phyloP scores from a whole-genome alignment of 352 stramenopile genomes.

The Phytopythium ostracodes region DNA sequence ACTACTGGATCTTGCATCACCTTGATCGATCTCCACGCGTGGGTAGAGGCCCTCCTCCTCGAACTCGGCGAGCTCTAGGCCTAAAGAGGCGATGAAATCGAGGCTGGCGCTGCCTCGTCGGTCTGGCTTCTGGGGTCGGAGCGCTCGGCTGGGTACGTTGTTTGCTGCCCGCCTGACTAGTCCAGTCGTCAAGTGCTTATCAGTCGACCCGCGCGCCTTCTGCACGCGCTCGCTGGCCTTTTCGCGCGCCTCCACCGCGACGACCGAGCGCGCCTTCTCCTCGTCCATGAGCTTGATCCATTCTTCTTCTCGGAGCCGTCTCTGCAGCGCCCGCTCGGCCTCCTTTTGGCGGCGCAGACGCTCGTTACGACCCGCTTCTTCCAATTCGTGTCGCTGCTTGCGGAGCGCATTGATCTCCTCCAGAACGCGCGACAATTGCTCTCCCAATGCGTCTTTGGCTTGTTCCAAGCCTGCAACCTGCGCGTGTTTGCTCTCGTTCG shows the following conservation, averaged over 20 bases:
- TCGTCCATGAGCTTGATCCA: slow-evolving; percentile 43
- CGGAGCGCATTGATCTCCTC: slow-evolving; percentile 18
- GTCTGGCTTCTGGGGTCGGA: neutral
- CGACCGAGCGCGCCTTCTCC: slow-evolving; percentile 36
- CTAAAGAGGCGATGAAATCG: slow-evolving; percentile 14
- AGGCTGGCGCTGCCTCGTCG: slow-evolving; percentile 4
- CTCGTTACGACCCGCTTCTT: slow-evolving; percentile 38
- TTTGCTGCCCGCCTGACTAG: neutral
- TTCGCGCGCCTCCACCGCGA: slow-evolving; percentile 37
- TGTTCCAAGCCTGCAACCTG: slow-evolving; percentile 21
- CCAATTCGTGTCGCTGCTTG: slow-evolving; percentile 35
- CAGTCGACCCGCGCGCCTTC: slow-evolving; percentile 16
- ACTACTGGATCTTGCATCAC: neutral
- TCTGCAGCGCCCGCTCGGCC: slow-evolving; percentile 38
- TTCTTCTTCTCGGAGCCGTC: slow-evolving; percentile 44
- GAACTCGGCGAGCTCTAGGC: slow-evolving; percentile 52
- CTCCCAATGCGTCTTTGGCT: slow-evolving; percentile 28
- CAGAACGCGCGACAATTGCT: slow-evolving; percentile 25
- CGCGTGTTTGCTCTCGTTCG: slow-evolving; percentile 17
- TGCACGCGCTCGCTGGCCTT: slow-evolving; percentile 45
- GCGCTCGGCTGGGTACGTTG: slow-evolving; percentile 7
- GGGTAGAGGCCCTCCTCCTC: slow-evolving; percentile 46
- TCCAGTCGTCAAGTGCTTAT: slow-evolving; percentile 20
- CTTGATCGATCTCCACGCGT: neutral
- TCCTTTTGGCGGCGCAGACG: slow-evolving; percentile 39